Evolutionary conservation across 352 stramenopile genomes (phyloP), one percentile per base, ranked within the genome.

Genomic region (Saprolegnia diclina): DNA sequence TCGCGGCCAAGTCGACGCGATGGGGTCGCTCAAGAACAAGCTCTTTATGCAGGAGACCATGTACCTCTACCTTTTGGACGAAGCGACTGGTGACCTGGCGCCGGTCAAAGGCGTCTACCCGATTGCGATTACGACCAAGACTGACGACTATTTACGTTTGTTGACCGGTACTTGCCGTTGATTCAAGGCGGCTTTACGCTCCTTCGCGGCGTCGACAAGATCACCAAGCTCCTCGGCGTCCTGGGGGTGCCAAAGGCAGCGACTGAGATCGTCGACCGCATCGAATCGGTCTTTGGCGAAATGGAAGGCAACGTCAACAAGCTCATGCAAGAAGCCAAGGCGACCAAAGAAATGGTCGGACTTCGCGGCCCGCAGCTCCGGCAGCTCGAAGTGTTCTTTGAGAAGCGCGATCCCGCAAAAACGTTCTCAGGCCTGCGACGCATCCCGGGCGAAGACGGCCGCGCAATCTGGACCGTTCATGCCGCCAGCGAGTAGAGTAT

Each of bases 51-150:
- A 48, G 18, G 42, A 64, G 24, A 16, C 56, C 5, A n/a, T 64
- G 56, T 64, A 64, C 56, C n/a, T 64, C 6, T 64, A 64, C 40
- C 35, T 64, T 9, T 0, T 64, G 6, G 56, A 64, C 40, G 56
- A 64, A 21, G 56, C 46, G 4, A 52, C 56, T 6, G 57, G 57
- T 4, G 57, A 54, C 9, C 21, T 48, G 3, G 42, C 57, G 6
- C 18, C 46, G 35, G 9, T n/a, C 13, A 21, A 40, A 22, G 21
- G 40, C 3, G 13, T 55, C 57, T 66, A 66, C 40, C 57, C 57
- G 38, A 54, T 66, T 40, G 37, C 21, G 18, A 55, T 66, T 18
- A 21, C 48, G 11, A 66, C 38, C 18, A 66, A 66, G 40, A 54
- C 57, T 4, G n/a, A 29, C 37, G 57, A 66, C 19, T 66, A 66